These are phyloP conservation scores for Malania oleifera DNA, from an alignment of 164 flowering plant genomes.

Conservation along the genomic window DNA sequence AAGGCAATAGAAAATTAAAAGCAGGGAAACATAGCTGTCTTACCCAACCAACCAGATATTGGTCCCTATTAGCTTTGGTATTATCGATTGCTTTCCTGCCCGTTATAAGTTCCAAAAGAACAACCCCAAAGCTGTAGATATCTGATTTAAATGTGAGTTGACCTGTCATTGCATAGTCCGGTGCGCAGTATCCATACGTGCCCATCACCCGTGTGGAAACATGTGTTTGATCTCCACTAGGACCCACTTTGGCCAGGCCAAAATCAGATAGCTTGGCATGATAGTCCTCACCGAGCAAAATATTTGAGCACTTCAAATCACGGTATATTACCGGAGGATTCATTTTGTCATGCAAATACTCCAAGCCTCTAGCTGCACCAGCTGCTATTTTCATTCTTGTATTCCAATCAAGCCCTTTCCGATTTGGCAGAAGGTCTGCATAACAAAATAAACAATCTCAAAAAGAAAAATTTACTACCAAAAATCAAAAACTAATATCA, in stretches of 20 bases:
- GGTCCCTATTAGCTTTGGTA: conserved; percentile 41
- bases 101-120: conserved; percentile 75
- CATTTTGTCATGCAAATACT: conserved; percentile 71
- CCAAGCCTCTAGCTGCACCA: conserved; percentile 78
- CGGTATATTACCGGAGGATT: conserved; percentile 82
- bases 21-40: conserved; percentile 14
- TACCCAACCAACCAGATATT: conserved; percentile 85
- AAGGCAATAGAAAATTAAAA: neutral
- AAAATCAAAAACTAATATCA: neutral
- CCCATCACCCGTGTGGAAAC: conserved; percentile 94
- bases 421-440: conserved; percentile 45
- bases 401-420: conserved; percentile 70
- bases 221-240: conserved; percentile 75
- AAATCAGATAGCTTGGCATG: conserved; percentile 82
- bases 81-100: conserved; percentile 82
- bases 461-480: neutral
- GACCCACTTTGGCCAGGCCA: conserved; percentile 91
- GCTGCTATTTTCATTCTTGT: conserved; percentile 80
- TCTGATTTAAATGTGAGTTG: conserved; percentile 81
- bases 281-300: conserved; percentile 75
- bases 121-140: conserved; percentile 90
- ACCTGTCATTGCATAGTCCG: conserved; percentile 92
- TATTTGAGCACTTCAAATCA: conserved; percentile 88
- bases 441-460: neutral
- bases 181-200: conserved; percentile 88